Evolutionary conservation across 176 grass and related monocot species (phyloP), one percentile per base, ranked within the genome.

Genomic region (Melocanna baccifera): DNA sequence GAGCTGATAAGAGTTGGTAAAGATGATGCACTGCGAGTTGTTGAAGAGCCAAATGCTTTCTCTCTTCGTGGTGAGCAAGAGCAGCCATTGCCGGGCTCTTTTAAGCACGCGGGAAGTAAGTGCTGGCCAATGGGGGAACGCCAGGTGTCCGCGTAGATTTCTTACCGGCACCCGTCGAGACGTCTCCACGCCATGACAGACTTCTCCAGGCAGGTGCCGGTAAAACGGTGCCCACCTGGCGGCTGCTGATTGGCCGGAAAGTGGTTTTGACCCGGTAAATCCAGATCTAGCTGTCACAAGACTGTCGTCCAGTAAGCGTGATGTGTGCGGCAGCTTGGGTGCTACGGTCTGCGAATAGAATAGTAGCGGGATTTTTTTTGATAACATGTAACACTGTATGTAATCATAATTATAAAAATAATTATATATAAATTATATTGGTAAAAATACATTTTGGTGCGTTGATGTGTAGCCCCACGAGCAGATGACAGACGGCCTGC

Each of bases 201-300:
- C 25, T 10, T 36, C 19, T 56, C 48, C 59, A 15, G 90, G 77
- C 90, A 87, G 90, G 73, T 92, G 90, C 25, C 84, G 55, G 92
- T 94, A 51, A 55, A 19, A 16, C 12, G 32, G 20, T 1, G 80
- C 42, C n/a, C 50, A 90, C 73, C 18, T 90, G 90, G 48, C 55
- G 2, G 5, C 0, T 12, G 0, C 0, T 1, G 58, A 80, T 86
- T 94, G 92, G 90, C 4, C 0, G 6, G 37, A n/a, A 82, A 80
- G 84, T 13, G 45, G 52, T 81, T 78, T 77, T 83, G 89, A 85
- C 88, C 69, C 58, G 80, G 84, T 87, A 85, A 86, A 47, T 47
- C 67, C 53, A 80, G 79, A 76, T 85, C 28, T 71, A 88, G 79
- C 69, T 81, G 78, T 62, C 81, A 69, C 58, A 74, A 81, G 77